Base-by-base conservation (phyloP, 116 monocot genomes). In the Trichopus zeylanicus region DNA sequence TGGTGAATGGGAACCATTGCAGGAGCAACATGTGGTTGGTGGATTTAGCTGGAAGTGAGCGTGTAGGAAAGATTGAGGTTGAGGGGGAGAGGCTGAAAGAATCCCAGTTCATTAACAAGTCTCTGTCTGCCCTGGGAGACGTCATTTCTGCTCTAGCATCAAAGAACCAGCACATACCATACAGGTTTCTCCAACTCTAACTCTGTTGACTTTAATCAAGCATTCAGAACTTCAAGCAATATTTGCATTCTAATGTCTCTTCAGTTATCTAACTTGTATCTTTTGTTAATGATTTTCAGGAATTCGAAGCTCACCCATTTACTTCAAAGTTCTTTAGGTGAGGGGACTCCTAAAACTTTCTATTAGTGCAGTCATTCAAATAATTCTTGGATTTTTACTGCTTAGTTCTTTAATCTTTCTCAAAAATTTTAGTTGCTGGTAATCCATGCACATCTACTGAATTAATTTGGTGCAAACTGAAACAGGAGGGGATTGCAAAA, bases 261-360 rank as follows among this genome's bases (percentile, higher is more conserved):
- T n/a, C 13, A n/a, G n/a, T n/a, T 13, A 42, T 42, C n/a, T n/a
- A 42, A 1, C 42, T 42, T 42, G 42, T 42, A 13, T 62, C 8
- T 31, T 29, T 51, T 32, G 15, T 57, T 59, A 4, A 56, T 33
- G 24, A 35, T 48, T 42, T 31, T 23, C 74, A 84, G 94, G 82
- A 95, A 95, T 19, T 95, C 95, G 6, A 95, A 95, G 75, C 84
- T 95, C 47, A 95, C 95, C 18, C 90, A 90, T 70, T 67, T 95
- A 71, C 81, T 95, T 9, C 95, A 95, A 54, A 95, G 87, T 59
- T 95, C 95, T 63, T 35, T 90, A 63, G 95, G 95, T 95, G 24
- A 63, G 77, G 19, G 0, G 23, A 49, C 8, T 49, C 22, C 48
- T 48, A 37, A 8, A 37, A 8, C 37, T 37, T 37, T 37, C 15